Base-by-base conservation (phyloP, 2,329 filamentous ascomycete genomes). In the Cladophialophora bantiana region DNA sequence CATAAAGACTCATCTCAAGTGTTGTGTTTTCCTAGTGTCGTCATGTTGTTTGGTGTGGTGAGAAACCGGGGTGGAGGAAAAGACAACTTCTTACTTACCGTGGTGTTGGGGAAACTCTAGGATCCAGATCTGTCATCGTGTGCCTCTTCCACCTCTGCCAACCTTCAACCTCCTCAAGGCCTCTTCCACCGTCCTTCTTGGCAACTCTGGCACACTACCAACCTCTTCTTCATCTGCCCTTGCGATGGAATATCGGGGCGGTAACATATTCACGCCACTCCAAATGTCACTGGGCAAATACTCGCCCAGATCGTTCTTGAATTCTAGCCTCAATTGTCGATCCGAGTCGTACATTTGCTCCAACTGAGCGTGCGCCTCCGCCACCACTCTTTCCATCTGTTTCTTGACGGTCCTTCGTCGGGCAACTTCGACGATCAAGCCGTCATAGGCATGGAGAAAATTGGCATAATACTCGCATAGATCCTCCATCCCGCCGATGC, bases 251-350 rank as follows among this genome's bases (percentile, higher is more conserved):
- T 73, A 80, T n/a, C 74, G 70, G 20, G 74, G 69, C 5, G 80
- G 80, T 54, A 75, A 72, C 65, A 77, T 74, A 57, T 76, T 86
- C 77, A 95, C 86, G 0, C 90, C 91, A 0, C 89, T 89, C 93
- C 93, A 97, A 26, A 97, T 87, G 76, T 97, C 93, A 0, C 90
- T 89, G 0, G 95, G 95, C 10, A 99, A 79, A 75, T 89, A 96
- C 70, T 96, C 92, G 7, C 93, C 94, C 12, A 95, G 89, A 52
- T 96, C 90, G 34, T 89, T 84, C 38, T 91, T 86, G 77, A 99
- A 98, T 0, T 85, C 82, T 70, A 96, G 90, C 42, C 95, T 85
- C 69, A 93, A 88, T 48, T 83, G 83, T 64, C 86, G 82, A 77
- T 99, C 95, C 12, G 87, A 83, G 12, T 91, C 86, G 68, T 91